Evolutionary conservation across 306 rosid genomes (phyloP).

Genomic region (Quercus glauca): DNA sequence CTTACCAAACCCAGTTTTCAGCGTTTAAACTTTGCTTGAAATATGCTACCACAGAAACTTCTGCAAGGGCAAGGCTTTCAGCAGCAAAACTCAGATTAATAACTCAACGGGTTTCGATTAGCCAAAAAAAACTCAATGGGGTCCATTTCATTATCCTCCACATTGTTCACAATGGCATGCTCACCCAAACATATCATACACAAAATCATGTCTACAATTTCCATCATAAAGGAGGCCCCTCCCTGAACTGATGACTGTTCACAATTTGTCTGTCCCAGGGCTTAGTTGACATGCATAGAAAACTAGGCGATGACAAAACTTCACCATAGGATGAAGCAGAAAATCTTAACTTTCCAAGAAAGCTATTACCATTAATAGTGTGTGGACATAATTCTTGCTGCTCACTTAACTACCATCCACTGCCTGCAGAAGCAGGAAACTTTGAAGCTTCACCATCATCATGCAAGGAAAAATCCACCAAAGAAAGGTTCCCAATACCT

Average conservation of each 20-base stretch:
- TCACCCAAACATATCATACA: conserved; percentile 63
- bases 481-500: conserved; percentile 60
- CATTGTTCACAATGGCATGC: conserved; percentile 46
- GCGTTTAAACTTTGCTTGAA: too few relatives aligned
- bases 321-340: conserved; percentile 59
- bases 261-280: conserved; percentile 69
- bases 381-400: conserved; percentile 42
- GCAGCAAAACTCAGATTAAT: conserved; percentile 84
- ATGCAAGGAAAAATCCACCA: conserved; percentile 65
- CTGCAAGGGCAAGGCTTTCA: conserved; percentile 64
- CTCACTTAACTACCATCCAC: conserved; percentile 58
- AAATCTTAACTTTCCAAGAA: conserved; percentile 60
- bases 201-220: conserved; percentile 54
- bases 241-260: conserved; percentile 48
- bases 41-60: conserved; percentile 35
- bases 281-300: conserved; percentile 48
- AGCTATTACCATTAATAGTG: conserved; percentile 44
- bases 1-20: too few relatives aligned
- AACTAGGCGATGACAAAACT: conserved; percentile 57
- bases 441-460: conserved; percentile 53
- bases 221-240: conserved; percentile 53
- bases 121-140: conserved; percentile 58
- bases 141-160: conserved; percentile 59
- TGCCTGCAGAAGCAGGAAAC: conserved; percentile 49
- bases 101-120: conserved; percentile 20